These are phyloP conservation scores for Pulveroboletus sp. DNA, from an alignment of 768 basidiomycete genomes.

Conservation along the genomic window DNA sequence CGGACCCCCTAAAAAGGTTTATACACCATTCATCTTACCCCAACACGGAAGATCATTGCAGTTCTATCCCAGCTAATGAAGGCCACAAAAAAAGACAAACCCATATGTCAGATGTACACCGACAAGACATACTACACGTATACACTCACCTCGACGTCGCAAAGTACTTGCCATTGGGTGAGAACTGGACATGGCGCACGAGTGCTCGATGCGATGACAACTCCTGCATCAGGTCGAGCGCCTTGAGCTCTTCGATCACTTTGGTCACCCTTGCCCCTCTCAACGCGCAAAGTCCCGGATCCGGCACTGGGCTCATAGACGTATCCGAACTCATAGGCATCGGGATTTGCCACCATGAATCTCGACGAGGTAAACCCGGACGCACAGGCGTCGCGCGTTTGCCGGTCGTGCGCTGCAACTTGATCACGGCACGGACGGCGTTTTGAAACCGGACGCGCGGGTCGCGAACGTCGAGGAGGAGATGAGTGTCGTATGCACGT, in stretches of 20 bases:
- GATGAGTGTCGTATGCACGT: slow-evolving; percentile 4
- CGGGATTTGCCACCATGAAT: slow-evolving; percentile 26
- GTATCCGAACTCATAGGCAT: neutral
- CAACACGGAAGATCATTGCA: slow-evolving; percentile 43
- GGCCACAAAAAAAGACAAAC: neutral
- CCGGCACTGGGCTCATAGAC: slow-evolving; percentile 15
- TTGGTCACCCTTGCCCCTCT: slow-evolving; percentile 36
- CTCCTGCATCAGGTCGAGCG: slow-evolving; percentile 35
- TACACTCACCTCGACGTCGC: slow-evolving; percentile 46
- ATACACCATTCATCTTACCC: slow-evolving; percentile 26
- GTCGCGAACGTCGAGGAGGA: slow-evolving; percentile 18
- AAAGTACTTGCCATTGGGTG: slow-evolving; percentile 49
- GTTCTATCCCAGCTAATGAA: slow-evolving; percentile 44
- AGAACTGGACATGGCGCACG: slow-evolving; percentile 52
- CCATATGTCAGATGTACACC: neutral
- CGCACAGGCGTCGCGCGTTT: slow-evolving; percentile 18
- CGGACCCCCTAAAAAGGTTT: neutral
- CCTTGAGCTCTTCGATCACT: slow-evolving; percentile 38
- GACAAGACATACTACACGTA: neutral
- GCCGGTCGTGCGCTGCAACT: slow-evolving; percentile 31
- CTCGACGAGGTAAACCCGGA: slow-evolving; percentile 22
- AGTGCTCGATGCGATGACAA: slow-evolving; percentile 42
- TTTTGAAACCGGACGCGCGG: slow-evolving; percentile 35
- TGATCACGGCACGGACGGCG: slow-evolving; percentile 41
- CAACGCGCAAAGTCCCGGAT: slow-evolving; percentile 22